Base-by-base conservation (phyloP, 2,329 filamentous ascomycete species). In the Westerdykella sp. region DNA sequence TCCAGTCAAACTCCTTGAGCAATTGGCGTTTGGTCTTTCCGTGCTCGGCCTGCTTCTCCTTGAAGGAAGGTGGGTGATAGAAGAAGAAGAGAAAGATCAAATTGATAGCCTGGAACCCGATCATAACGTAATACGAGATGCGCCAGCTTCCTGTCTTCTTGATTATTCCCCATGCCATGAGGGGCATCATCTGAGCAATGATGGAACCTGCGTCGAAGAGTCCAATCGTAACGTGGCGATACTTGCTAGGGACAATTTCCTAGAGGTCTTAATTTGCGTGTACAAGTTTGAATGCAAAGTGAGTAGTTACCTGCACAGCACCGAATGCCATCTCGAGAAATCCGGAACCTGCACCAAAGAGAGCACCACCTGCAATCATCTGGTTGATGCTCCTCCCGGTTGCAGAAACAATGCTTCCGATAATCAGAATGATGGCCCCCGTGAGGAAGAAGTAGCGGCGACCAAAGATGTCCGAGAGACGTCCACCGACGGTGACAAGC, bases 271-370 rank as follows among this genome's bases (percentile, higher is more conserved):
- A 30, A 42, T 36, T 21, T 21, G 6, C 18, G 6, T 40, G 25
- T n/a, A 39, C 32, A 2, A 4, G 10, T 15, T 30, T 14, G 12
- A 14, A 25, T 16, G n/a, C 4, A 25, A 5, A 13, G 21, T 25
- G 6, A 11, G 6, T 18, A 31, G 22, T 31, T 45, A 53, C 54
- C 47, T 62, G 57, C 12, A 61, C 56, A n/a, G 55, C 56, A 28
- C 56, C 67, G 48, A 67, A 71, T 12, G 62, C 58, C 54, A 69
- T 63, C 42, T 72, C 67, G 37, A 68, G 58, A 42, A 71, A 67
- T 1, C 68, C 68, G 15, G 59, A 59, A 5, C 67, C 68, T n/a
- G 62, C 55, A 13, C 69, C 68, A 40, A 72, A 69, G 16, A 72
- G 52, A 9, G 61, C 65, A 12, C 68, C 66, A 14, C 62, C 62